phyloP scores from a whole-genome alignment of 371 early-diverging fungal species.

The Mucor lusitanicus region DNA sequence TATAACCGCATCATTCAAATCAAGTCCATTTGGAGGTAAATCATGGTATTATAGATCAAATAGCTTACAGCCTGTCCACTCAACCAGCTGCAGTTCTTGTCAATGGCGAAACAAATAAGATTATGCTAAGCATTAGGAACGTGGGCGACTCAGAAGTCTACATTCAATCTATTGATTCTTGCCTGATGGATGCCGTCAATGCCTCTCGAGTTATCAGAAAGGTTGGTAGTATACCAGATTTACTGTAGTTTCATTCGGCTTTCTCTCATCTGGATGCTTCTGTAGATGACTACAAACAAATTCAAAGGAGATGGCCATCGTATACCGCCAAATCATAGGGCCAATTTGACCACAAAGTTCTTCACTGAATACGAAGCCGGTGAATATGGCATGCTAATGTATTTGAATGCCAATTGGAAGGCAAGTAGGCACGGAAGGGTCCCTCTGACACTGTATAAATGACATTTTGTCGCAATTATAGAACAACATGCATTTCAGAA shows the following conservation, averaged over 20 bases:
- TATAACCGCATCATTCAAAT: background rate
- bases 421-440: background rate
- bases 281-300: background rate
- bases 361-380: background rate
- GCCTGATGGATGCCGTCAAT: background rate
- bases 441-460: background rate
- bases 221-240: background rate
- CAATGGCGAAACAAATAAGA: background rate
- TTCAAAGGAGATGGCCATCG: background rate
- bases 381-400: background rate
- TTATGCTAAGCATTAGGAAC: background rate
- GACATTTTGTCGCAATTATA: background rate
- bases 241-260: background rate
- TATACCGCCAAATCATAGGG: background rate
- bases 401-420: background rate
- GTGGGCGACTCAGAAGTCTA: background rate
- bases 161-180: background rate
- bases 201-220: background rate
- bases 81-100: background rate
- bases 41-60: background rate
- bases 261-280: background rate
- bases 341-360: background rate
- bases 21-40: background rate
- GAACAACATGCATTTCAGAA: background rate
- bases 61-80: too few relatives aligned